These are phyloP conservation scores for Crithidia acanthocephali DNA, from an alignment of 208 protist genomes.

Conservation along the genomic window DNA sequence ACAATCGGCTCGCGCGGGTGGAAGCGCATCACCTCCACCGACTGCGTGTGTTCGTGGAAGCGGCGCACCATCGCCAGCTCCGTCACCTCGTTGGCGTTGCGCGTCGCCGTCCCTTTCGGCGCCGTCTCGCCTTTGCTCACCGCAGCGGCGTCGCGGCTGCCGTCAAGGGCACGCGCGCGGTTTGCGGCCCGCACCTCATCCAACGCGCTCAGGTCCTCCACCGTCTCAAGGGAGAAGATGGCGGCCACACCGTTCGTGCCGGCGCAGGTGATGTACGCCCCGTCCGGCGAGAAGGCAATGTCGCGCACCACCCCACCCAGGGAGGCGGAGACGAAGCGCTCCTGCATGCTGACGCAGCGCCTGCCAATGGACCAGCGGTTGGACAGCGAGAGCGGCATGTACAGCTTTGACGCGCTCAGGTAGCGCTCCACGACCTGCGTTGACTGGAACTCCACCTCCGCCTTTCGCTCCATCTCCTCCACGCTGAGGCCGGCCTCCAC, in stretches of 20 bases:
- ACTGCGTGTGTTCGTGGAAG: conserved; percentile 73
- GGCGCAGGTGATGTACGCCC: conserved; percentile 61
- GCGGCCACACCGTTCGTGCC: conserved; percentile 74
- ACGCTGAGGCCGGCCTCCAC: conserved; percentile 55
- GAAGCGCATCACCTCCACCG: conserved; percentile 81
- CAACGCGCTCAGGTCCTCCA: conserved; percentile 69
- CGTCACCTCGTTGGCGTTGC: conserved; percentile 85
- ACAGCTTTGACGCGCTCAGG: conserved; percentile 76
- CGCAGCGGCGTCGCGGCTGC: conserved; percentile 27
- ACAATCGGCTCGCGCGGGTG: conserved; percentile 69
- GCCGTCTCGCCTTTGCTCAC: conserved; percentile 18
- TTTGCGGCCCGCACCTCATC: conserved; percentile 74
- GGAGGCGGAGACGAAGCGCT: conserved; percentile 71
- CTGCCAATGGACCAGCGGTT: conserved; percentile 56
- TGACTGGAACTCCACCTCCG: conserved; percentile 40
- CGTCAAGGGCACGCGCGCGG: conserved; percentile 42
- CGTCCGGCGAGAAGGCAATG: conserved; percentile 72
- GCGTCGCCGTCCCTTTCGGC: conserved; percentile 24
- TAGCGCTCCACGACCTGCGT: conserved; percentile 77
- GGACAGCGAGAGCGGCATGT: conserved; percentile 66
- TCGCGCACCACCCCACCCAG: conserved; percentile 73
- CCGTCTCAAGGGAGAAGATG: conserved; percentile 71
- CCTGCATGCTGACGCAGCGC: conserved; percentile 59
- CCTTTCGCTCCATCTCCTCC: conserved; percentile 42
- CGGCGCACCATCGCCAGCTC: conserved; percentile 74